Evolutionary conservation across 2,329 filamentous ascomycete genomes (phyloP), one percentile per base, ranked within the genome.

Genomic region (Hortaea sp.): DNA sequence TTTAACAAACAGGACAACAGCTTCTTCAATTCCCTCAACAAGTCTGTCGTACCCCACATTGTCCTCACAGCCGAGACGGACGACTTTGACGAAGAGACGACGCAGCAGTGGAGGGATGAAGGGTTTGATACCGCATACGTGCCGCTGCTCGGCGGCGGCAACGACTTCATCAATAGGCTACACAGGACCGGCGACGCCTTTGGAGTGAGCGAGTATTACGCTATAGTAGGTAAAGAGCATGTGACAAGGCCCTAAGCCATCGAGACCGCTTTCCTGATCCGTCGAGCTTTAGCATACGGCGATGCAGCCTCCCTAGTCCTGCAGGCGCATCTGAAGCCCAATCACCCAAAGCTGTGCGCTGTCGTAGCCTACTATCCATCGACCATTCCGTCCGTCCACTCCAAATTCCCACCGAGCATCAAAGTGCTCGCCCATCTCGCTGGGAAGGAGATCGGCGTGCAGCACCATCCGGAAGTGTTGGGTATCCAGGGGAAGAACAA

Each of bases 331-430:
- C 70, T 71, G 28, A 76, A 77, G 53, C 73, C 77, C 2, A 73
- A 57, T 43, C 53, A 57, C 69, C 73, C 77, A 32, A 73, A 76
- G 45, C 71, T 83, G 9, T 74, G 73, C 50, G 77, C 76, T 0
- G 66, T 83, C 2, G 67, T 82, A 27, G 78, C 78, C 12, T 83
- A 82, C 66, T 83, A 84, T 53, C 80, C 80, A 0, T 69, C 73
- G 37, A 64, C 68, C 10, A 76, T 82, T 44, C 78, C 80, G 0
- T 69, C 71, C 0, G 51, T 73, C 3, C 66, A 67, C 20, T 67
- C 66, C 5, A 66, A 66, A 42, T 70, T 69, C 48, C 67, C 69
- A 4, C 55, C 66, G 7, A 65, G 63, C 6, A 65, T 72, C 38
- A 61, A 66, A 45, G 70, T 82, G 1, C 61, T 79, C 5, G 73